Percentiles rank a stretch among this genome's conserved stretches.
Evolutionary conservation across 192 early-diverging fungal genomes (phyloP).

Genomic region (Umbelopsis vinacea): DNA sequence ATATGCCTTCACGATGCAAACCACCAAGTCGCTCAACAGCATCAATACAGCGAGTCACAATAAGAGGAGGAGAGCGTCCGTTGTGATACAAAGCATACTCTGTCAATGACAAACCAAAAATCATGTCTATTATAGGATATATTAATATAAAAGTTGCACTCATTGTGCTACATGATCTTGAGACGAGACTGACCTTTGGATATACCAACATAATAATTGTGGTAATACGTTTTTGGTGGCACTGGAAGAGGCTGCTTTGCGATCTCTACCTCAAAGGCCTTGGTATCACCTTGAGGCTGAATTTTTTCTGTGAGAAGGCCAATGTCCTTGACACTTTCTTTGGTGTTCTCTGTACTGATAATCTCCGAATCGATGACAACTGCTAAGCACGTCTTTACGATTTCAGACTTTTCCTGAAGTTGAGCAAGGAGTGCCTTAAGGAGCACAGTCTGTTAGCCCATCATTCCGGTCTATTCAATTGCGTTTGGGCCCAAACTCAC

Average conservation of each 20-base stretch:
- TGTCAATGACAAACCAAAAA: constrained; percentile 39
- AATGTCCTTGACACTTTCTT: constrained; percentile 5
- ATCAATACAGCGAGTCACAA: constrained; percentile 40
- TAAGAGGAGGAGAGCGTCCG: constrained; percentile 32
- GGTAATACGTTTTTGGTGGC: constrained; percentile 26
- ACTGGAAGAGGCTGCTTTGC: background rate
- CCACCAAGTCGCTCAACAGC: constrained; percentile 39
- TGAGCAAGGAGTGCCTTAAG: background rate
- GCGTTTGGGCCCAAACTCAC: background rate
- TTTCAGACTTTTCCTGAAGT: constrained; percentile 2
- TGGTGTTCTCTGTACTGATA: background rate
- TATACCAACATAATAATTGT: constrained; percentile 31
- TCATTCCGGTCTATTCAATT: background rate
- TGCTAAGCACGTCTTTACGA: background rate
- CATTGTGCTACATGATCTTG: too few relatives aligned
- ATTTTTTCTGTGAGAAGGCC: background rate
- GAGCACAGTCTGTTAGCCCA: background rate
- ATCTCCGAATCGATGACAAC: constrained; percentile 10
- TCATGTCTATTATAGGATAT: constrained; percentile 30
- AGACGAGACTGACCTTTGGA: constrained; percentile 30
- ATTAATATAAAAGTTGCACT: background rate
- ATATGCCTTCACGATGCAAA: constrained; percentile 44
- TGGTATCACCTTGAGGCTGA: constrained; percentile 16
- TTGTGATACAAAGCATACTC: constrained; percentile 37
- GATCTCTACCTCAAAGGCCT: background rate